Conservation (phyloP, 2,329 filamentous ascomycete species). For the Remersonia thermophila region DNA sequence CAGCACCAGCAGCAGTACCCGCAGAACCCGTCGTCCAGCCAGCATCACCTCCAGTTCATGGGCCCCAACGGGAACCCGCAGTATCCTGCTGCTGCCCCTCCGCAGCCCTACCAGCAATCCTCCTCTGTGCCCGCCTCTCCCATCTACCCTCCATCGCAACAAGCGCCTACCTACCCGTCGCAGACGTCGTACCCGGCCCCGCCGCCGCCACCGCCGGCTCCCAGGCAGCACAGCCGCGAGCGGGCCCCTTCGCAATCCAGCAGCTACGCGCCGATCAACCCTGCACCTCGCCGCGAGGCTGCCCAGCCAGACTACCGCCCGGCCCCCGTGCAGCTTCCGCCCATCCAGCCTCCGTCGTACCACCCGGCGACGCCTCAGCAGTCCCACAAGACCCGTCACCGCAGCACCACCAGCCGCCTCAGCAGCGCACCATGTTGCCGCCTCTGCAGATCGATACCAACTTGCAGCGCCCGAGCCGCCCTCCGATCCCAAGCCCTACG, state of each 20-base stretch:
- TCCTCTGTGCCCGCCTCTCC: constrained; percentile 24
- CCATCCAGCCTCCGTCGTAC: constrained; percentile 4
- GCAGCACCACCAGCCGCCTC: background rate
- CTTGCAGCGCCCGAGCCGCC: constrained; percentile 2
- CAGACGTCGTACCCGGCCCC: constrained; percentile 12
- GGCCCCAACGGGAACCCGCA: constrained; percentile 16
- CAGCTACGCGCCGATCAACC: constrained; percentile 16
- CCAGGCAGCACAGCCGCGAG: constrained; percentile 17
- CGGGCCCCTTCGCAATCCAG: constrained; percentile 20
- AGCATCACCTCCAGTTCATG: constrained; percentile 20
- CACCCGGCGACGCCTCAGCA: constrained; percentile 7
- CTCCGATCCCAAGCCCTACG: constrained; percentile 12
- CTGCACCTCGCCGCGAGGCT: constrained; percentile 17
- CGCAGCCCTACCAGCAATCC: constrained; percentile 16
- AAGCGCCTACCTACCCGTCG: constrained; percentile 7
- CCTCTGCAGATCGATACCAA: constrained; percentile 9
- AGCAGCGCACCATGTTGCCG: constrained; percentile 10
- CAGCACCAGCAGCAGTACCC: constrained; percentile 19
- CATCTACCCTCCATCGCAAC: constrained; percentile 17
- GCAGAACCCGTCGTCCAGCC: constrained; percentile 12
- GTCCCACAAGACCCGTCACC: constrained; percentile 3
- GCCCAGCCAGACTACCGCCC: constrained; percentile 10
- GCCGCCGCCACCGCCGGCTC: constrained; percentile 17
- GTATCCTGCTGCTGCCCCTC: constrained; percentile 15
- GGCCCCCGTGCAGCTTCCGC: constrained; percentile 11